Base-by-base conservation (phyloP, 1,284 basidiomycete genomes). In the Ustilago curta region DNA sequence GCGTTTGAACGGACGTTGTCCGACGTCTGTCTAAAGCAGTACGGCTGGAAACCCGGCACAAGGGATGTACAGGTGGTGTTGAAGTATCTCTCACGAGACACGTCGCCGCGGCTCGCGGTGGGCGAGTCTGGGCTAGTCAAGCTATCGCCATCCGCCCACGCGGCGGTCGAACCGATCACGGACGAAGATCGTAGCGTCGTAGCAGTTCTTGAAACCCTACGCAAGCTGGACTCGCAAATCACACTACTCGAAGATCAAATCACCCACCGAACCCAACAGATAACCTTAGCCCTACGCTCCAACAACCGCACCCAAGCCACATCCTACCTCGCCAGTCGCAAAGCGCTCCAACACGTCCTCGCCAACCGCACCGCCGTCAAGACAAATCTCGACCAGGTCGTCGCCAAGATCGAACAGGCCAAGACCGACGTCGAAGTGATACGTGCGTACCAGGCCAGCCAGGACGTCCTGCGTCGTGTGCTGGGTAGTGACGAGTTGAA, bases 381-480 rank as follows among this genome's bases (percentile, higher is more conserved):
- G 1, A 89, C 91, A 56, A 93, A 91, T 43, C 86, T 98, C 12
- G 90, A 91, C 64, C 86, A 88, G 2, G 93, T 95, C 0, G 85
- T 97, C 19, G 86, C 93, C 55, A 90, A 90, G 52, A 92, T 98
- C 3, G 94, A 98, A 85, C 89, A 91, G 18, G 93, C 95, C 21
- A 92, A 92, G 47, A 91, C 91, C 5, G 93, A 98, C 84, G 88
- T 95, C 8, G 91, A 95, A 92, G 92, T 97, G 58, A 90, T 97
- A 89, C 89, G 89, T 72, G 90, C 91, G 0, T 97, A 96, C 83
- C 89, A 93, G 83, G 90, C 90, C 1, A 94, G 93, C 2, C 91
- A 92, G 0, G 85, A 88, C 2, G 93, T 94, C 0, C 88, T 98
- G 9, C 89, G 89, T 12, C 85, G 88, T 0, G 89, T 97, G 43